Evolutionary conservation across 2,329 filamentous ascomycete species (phyloP).

Genomic region (Colletotrichum phormii): DNA sequence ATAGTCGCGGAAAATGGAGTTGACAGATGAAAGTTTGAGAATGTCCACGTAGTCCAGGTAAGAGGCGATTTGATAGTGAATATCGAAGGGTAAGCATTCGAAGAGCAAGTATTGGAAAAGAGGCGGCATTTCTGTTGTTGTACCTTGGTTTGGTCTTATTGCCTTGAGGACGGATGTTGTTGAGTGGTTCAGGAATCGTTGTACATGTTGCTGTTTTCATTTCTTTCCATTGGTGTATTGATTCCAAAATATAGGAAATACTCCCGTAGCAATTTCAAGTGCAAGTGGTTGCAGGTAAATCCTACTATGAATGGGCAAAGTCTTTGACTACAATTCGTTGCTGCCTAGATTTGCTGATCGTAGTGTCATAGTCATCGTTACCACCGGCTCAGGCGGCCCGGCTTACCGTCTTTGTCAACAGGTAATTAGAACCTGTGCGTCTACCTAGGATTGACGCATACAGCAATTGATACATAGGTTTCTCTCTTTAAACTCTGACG

Average conservation of each 20-base stretch:
- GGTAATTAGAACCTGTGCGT: neutral
- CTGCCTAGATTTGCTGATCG: neutral
- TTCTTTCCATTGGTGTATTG: no score
- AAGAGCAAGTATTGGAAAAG: neutral
- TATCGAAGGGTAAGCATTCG: slow-evolving; percentile 2
- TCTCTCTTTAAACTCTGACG: neutral
- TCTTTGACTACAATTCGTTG: neutral
- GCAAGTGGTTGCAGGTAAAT: neutral
- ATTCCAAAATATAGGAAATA: no score
- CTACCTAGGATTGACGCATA: neutral
- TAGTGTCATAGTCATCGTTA: neutral
- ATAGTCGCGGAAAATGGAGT: neutral
- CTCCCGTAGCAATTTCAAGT: neutral
- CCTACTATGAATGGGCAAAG: neutral
- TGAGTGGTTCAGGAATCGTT: no score
- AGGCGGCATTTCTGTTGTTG: neutral
- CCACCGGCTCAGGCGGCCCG: neutral
- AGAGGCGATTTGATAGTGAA: slow-evolving; percentile 1
- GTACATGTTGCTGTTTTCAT: no score
- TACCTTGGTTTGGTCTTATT: neutral
- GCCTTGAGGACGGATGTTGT: no score
- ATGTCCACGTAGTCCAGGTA: slow-evolving; percentile 5
- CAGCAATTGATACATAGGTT: neutral
- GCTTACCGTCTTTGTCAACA: neutral
- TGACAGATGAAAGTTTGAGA: slow-evolving; percentile 1